A percentile compares a stretch with the other conserved stretches of the same genome.
Conservation (phyloP, 2,329 filamentous ascomycete genomes). For the Calonectria pseudoturangicola region DNA sequence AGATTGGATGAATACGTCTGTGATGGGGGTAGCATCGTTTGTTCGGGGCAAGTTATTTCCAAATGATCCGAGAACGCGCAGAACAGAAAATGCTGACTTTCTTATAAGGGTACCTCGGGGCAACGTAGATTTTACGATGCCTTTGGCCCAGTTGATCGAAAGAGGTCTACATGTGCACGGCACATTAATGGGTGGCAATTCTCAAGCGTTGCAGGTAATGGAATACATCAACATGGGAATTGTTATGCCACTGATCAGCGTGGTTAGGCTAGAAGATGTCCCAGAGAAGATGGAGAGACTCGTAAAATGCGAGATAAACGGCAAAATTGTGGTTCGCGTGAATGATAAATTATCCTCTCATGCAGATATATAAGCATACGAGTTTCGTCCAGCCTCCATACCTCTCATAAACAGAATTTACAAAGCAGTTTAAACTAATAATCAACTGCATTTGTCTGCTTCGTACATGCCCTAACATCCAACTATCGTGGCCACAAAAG, state of each 20-base stretch:
- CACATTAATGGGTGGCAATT: constrained; percentile 24
- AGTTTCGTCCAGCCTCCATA: too few relatives aligned
- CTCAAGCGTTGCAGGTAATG: constrained; percentile 5
- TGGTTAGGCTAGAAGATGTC: not conserved
- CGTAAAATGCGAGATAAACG: not conserved
- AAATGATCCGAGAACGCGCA: not conserved
- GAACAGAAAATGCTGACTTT: not conserved
- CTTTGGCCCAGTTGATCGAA: not conserved
- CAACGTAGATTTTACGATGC: not conserved
- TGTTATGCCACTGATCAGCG: not conserved
- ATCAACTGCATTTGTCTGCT: too few relatives aligned
- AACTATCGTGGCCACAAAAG: too few relatives aligned
- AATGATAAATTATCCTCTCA: not conserved
- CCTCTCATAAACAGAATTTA: too few relatives aligned
- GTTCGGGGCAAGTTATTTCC: constrained; percentile 4
- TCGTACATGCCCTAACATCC: too few relatives aligned
- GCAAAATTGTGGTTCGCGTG: constrained; percentile 8
- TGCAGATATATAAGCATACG: not conserved
- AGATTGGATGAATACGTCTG: constrained; percentile 16
- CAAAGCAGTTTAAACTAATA: too few relatives aligned
- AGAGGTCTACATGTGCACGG: not conserved
- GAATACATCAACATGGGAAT: not conserved
- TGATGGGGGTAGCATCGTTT: constrained; percentile 22
- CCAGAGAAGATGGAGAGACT: constrained; percentile 12
- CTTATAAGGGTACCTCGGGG: not conserved